A percentile compares a stretch with the other conserved stretches of the same genome.
These are phyloP conservation scores for Clonostachys rhizophaga DNA, from an alignment of 2,329 filamentous ascomycete genomes.

Conservation along the genomic window DNA sequence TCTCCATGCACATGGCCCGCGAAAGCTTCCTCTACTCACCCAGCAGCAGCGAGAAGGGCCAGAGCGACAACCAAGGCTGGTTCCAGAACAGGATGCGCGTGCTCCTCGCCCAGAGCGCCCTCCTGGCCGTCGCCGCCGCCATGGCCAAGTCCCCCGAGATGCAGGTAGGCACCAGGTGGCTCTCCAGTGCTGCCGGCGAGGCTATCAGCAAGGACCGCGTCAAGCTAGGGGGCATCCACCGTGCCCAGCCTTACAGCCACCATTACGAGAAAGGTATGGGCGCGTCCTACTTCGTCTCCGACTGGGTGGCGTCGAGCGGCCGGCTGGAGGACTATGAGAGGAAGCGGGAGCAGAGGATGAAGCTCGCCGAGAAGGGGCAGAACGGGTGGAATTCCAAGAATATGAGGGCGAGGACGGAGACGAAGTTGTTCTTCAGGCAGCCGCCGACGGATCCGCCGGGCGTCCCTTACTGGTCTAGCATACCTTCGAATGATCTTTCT, in stretches of 20 bases:
- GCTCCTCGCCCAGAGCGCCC: conserved; percentile 20
- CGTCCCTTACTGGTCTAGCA: too few relatives aligned
- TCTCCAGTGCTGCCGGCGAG: conserved; percentile 4
- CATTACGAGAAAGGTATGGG: conserved; percentile 16
- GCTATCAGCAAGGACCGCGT: conserved; percentile 12
- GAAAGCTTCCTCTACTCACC: conserved; percentile 24
- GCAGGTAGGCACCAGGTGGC: conserved; percentile 22
- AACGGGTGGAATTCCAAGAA: too few relatives aligned
- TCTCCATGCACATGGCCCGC: conserved; percentile 28
- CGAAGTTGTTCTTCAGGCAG: too few relatives aligned
- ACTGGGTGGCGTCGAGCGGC: too few relatives aligned
- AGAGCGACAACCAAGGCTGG: not conserved
- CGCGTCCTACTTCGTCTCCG: too few relatives aligned
- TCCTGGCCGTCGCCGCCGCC: conserved; percentile 22
- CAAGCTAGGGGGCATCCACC: conserved; percentile 33
- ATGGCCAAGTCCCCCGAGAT: conserved; percentile 23
- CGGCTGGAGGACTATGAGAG: too few relatives aligned
- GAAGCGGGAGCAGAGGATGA: too few relatives aligned
- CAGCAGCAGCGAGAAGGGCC: not conserved
- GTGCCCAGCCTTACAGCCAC: conserved; percentile 34
- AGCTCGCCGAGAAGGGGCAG: too few relatives aligned
- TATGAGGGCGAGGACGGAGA: too few relatives aligned
- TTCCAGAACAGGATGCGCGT: conserved; percentile 22
- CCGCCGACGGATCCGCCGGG: too few relatives aligned
- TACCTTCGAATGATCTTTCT: too few relatives aligned